Conservation (phyloP, 164 flowering plant species). For the Macadamia integrifolia region DNA sequence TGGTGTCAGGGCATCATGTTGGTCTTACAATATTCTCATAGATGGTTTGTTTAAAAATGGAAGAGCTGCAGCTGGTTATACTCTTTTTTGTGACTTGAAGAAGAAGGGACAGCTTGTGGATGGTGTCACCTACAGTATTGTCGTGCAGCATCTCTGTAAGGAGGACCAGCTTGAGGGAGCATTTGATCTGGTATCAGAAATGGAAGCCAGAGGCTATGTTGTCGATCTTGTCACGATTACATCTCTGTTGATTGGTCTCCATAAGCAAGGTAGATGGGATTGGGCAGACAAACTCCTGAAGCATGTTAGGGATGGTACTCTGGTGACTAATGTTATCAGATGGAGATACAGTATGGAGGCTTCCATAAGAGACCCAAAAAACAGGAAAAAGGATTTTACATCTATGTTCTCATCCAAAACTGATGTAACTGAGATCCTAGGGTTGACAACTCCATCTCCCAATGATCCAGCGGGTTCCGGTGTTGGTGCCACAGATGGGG, state of each 20-base stretch:
- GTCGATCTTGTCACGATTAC: constrained; percentile 83
- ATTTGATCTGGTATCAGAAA: constrained; percentile 67
- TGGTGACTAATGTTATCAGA: constrained; percentile 49
- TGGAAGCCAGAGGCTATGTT: constrained; percentile 76
- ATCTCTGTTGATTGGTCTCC: constrained; percentile 60
- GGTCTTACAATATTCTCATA: constrained; percentile 82
- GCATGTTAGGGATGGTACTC: constrained; percentile 59
- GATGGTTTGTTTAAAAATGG: constrained; percentile 83
- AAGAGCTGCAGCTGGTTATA: constrained; percentile 70
- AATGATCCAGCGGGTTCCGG: constrained; percentile 5
- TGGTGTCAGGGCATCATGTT: constrained; percentile 64
- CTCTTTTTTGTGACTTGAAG: constrained; percentile 76
- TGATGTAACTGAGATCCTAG: constrained; percentile 44
- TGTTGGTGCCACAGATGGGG: constrained; percentile 17
- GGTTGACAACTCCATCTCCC: constrained; percentile 19
- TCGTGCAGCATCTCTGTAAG: constrained; percentile 55
- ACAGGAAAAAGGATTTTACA: constrained; percentile 49
- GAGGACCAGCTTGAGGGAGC: constrained; percentile 68
- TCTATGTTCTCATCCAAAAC: constrained; percentile 66
- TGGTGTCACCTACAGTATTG: constrained; percentile 75
- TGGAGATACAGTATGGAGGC: constrained; percentile 76
- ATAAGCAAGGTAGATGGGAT: constrained; percentile 73
- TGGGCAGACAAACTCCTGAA: constrained; percentile 66
- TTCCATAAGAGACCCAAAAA: constrained; percentile 41
- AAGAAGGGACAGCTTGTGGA: constrained; percentile 86